Percentiles rank a stretch among this genome's conserved stretches.
These are phyloP conservation scores for Papilionanthe hybrid DNA, from an alignment of 116 monocot species.

Conservation along the genomic window DNA sequence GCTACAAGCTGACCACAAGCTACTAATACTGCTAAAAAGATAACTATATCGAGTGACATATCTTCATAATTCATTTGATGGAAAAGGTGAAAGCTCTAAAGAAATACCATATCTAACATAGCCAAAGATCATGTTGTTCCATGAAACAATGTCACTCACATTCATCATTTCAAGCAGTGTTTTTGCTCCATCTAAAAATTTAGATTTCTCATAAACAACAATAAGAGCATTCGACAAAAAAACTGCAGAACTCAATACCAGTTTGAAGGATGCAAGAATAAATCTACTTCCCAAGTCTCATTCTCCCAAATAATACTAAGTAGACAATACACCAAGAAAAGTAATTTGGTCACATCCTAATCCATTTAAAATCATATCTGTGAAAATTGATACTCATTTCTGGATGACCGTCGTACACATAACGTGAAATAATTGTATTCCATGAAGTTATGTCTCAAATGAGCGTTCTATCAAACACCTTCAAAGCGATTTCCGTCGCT, in stretches of 20 bases:
- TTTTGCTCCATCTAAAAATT: conserved; percentile 28
- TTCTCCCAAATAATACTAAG: conserved; percentile 33
- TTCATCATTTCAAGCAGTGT: conserved; percentile 37
- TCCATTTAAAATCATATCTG: too few relatives aligned
- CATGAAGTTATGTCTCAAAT: conserved; percentile 28
- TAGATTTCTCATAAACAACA: conserved; percentile 33
- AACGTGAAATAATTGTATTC: conserved; percentile 44
- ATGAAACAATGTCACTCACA: conserved; percentile 32
- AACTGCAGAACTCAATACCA: conserved; percentile 16
- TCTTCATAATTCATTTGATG: conserved; percentile 26
- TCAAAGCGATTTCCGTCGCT: conserved; percentile 27
- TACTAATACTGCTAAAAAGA: conserved; percentile 34
- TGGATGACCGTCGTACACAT: conserved; percentile 26
- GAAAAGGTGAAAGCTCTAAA: conserved; percentile 30
- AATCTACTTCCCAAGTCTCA: conserved; percentile 39
- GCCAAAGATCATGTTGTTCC: conserved; percentile 48
- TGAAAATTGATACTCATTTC: too few relatives aligned
- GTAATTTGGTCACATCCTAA: too few relatives aligned
- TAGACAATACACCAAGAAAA: conserved; percentile 39
- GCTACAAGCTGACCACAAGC: conserved; percentile 39
- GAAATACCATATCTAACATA: conserved; percentile 27
- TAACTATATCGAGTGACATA: conserved; percentile 21
- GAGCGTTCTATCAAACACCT: conserved; percentile 39
- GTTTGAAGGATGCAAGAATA: conserved; percentile 35
- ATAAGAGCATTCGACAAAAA: conserved; percentile 40